Evolutionary conservation across 805 yeast species (phyloP).

Genomic region (Scheffersomyces ergatensis): DNA sequence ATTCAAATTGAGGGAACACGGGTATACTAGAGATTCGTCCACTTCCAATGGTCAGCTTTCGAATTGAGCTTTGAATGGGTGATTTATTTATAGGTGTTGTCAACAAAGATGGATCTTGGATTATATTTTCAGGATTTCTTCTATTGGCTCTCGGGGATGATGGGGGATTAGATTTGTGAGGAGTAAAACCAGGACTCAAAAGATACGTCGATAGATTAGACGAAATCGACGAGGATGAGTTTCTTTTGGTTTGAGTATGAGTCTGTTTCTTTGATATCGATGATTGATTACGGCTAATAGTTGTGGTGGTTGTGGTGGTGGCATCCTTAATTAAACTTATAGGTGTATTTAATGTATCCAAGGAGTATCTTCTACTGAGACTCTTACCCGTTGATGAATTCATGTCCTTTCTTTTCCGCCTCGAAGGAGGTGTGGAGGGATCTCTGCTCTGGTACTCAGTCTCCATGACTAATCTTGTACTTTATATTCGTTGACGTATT

Average conservation of each 20-base stretch:
- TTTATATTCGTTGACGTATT: too few species aligned
- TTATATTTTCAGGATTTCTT: neutral
- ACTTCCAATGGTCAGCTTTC: neutral
- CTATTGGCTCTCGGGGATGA: neutral
- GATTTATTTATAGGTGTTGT: neutral
- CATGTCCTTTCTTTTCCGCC: neutral
- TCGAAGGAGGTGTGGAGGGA: neutral
- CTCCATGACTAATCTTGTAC: neutral
- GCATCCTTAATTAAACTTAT: neutral
- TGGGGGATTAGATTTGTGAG: neutral
- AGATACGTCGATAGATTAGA: neutral
- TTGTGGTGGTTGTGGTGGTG: too few species aligned
- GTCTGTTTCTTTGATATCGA: neutral
- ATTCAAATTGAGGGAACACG: neutral
- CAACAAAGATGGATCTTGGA: neutral
- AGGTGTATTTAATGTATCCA: neutral
- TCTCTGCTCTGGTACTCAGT: neutral
- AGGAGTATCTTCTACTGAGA: neutral
- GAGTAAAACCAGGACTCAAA: neutral
- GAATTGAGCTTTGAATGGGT: neutral
- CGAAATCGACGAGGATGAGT: neutral
- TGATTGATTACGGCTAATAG: neutral
- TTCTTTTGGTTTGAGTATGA: neutral
- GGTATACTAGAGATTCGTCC: neutral
- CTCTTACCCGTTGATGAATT: neutral